These are phyloP conservation scores for Mentha longifolia DNA, from an alignment of 257 asterid genomes.

Conservation along the genomic window DNA sequence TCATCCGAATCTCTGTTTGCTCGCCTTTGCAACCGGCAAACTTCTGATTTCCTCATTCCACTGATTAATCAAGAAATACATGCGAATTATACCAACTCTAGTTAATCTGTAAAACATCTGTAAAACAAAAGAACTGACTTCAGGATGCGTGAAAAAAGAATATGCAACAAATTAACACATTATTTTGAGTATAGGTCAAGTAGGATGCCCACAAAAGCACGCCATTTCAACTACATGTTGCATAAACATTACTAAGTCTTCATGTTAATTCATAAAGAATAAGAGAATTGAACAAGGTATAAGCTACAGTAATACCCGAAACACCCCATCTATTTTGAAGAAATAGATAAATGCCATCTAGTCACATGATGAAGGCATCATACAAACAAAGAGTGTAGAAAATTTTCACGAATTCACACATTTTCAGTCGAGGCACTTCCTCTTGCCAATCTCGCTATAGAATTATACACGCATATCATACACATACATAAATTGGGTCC, in stretches of 20 bases:
- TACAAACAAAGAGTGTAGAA: neutral
- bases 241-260: neutral
- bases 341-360: neutral
- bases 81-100: neutral
- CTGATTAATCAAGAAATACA: slow-evolving; percentile 18
- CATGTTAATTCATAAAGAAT: neutral
- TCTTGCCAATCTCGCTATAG: neutral
- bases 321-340: neutral
- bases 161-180: neutral
- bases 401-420: neutral
- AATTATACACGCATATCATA: neutral
- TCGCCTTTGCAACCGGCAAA: neutral
- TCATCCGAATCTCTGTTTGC: slow-evolving; percentile 21
- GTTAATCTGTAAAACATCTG: slow-evolving; percentile 41
- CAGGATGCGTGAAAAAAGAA: neutral
- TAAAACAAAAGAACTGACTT: slow-evolving; percentile 8
- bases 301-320: neutral
- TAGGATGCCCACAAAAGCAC: neutral
- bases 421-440: neutral
- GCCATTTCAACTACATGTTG: slow-evolving; percentile 2
- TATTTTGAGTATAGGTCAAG: neutral
- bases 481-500: neutral
- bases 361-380: neutral
- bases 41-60: slow-evolving; percentile 25
- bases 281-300: neutral